Conservation (phyloP, 2,329 filamentous ascomycete genomes). For the Penicillium sp. region DNA sequence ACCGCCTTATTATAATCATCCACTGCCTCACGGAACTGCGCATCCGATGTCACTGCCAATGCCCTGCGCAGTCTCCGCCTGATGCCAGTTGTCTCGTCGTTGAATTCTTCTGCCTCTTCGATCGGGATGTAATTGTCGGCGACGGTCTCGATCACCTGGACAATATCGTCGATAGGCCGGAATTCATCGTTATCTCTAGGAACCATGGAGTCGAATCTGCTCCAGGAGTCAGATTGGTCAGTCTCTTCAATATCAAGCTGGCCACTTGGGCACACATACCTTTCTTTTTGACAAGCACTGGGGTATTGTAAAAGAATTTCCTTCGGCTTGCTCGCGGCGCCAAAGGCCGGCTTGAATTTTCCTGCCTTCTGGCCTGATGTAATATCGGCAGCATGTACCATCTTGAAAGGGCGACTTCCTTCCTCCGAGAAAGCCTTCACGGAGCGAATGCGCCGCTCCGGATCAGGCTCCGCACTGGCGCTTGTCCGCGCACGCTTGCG, state of each 20-base stretch:
- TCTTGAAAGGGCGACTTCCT: conserved; percentile 44
- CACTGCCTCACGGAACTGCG: conserved; percentile 76
- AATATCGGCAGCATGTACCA: conserved; percentile 59
- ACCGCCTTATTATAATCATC: conserved; percentile 78
- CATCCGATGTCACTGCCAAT: conserved; percentile 68
- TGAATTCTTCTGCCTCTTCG: conserved; percentile 70
- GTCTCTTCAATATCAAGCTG: neutral
- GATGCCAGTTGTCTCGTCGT: conserved; percentile 74
- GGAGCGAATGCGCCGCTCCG: conserved; percentile 53
- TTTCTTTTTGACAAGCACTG: conserved; percentile 71
- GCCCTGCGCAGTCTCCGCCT: conserved; percentile 79
- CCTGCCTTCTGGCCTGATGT: conserved; percentile 49
- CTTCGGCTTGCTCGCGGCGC: conserved; percentile 49
- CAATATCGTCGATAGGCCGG: conserved; percentile 69
- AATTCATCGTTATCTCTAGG: conserved; percentile 81
- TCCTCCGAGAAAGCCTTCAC: conserved; percentile 53
- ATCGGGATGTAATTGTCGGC: conserved; percentile 78
- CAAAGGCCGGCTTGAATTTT: conserved; percentile 61
- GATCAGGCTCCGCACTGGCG: conserved; percentile 51
- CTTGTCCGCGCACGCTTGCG: conserved; percentile 51
- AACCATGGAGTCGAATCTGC: conserved; percentile 74
- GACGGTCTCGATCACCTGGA: conserved; percentile 71
- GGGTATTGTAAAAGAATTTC: conserved; percentile 82
- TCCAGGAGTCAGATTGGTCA: neutral
- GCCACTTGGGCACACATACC: conserved; percentile 50